Evolutionary conservation across 139 green algal genomes (phyloP).

Genomic region (Picochlorum sp.): DNA sequence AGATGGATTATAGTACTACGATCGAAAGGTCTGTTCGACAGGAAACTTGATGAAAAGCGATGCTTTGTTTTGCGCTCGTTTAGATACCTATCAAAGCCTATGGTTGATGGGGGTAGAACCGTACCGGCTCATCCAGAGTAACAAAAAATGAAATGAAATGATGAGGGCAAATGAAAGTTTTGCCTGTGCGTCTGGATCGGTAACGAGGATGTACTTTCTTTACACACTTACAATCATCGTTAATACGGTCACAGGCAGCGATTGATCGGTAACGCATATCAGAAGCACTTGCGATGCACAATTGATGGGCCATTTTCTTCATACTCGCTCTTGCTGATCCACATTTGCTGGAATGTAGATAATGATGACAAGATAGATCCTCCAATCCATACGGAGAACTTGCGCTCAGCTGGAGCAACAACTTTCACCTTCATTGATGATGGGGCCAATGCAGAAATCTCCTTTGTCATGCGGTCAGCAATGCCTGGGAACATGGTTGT

Average conservation of each 20-base stretch:
- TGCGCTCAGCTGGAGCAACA: conserved; percentile 86
- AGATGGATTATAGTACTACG: too few relatives aligned
- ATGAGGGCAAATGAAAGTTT: background rate
- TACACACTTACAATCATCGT: background rate
- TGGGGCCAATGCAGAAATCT: conserved; percentile 83
- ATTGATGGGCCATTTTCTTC: conserved; percentile 92
- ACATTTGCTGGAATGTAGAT: conserved; percentile 95
- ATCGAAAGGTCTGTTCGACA: too few relatives aligned
- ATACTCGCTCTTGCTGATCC: conserved; percentile 84
- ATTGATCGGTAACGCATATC: conserved; percentile 4
- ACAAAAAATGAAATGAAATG: too few relatives aligned
- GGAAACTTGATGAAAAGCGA: too few relatives aligned
- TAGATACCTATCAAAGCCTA: background rate
- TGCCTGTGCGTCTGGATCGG: background rate
- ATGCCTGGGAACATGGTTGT: conserved; percentile 98
- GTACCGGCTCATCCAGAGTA: too few relatives aligned
- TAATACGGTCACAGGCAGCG: background rate
- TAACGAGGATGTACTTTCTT: background rate
- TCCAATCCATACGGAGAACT: conserved; percentile 96
- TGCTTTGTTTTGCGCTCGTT: too few relatives aligned
- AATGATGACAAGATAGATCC: conserved; percentile 96
- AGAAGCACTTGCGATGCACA: conserved; percentile 98
- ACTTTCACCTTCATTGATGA: conserved; percentile 93
- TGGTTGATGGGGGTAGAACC: background rate
- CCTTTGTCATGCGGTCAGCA: conserved; percentile 93